Conservation (phyloP, 305 asterid species). For the Solanum hybrid region DNA sequence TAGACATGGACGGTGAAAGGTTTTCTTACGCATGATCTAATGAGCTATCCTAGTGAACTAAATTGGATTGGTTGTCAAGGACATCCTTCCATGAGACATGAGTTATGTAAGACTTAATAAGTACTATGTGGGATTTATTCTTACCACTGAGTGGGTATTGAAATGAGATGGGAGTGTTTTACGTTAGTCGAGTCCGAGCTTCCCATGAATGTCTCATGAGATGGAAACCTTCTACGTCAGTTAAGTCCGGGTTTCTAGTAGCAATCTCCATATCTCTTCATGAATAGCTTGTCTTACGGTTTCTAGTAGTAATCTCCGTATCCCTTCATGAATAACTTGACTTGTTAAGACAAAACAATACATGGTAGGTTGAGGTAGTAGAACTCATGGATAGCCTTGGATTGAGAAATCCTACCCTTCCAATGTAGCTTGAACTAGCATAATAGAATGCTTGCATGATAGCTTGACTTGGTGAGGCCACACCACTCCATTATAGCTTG, state of each 20-base stretch:
- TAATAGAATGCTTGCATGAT: not conserved
- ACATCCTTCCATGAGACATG: not conserved
- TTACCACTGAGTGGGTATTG: not conserved
- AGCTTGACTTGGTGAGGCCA: not conserved
- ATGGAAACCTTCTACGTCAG: not conserved
- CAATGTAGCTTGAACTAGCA: not conserved
- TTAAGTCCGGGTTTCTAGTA: not conserved
- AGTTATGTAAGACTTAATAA: not conserved
- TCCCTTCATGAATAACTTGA: not conserved
- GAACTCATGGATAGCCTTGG: not conserved
- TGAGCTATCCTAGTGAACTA: not conserved
- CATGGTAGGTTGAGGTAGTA: not conserved
- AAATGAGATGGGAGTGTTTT: not conserved
- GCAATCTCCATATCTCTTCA: not conserved
- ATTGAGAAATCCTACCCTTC: not conserved
- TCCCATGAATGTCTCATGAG: not conserved
- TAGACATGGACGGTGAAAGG: not conserved
- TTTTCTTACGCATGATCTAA: not conserved
- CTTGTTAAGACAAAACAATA: not conserved
- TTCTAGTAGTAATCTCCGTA: not conserved
- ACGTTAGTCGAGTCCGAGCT: not conserved
- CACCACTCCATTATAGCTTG: not conserved
- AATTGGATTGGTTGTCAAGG: not conserved
- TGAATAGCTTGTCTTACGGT: not conserved
- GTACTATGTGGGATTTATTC: not conserved